phyloP scores from a whole-genome alignment of 331 rosid species.

The Rhamnella rubrinervis region DNA sequence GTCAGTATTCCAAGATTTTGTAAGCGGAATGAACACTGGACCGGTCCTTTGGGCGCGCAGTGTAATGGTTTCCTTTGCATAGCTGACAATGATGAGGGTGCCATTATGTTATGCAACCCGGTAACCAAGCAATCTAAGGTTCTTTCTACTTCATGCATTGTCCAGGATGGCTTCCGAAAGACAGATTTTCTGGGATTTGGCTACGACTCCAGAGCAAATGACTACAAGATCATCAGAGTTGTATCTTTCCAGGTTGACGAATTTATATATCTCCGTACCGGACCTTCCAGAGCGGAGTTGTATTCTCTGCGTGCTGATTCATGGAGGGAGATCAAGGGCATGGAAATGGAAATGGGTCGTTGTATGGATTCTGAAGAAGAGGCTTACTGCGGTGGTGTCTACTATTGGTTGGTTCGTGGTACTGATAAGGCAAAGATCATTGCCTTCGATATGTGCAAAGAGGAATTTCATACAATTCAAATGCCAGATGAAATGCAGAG shows the following conservation, averaged over 20 bases:
- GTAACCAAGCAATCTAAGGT: not conserved
- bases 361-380: not conserved
- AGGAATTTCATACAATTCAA: not conserved
- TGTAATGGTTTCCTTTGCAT: slow-evolving; percentile 23
- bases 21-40: no score
- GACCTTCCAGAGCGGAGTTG: slow-evolving; percentile 1
- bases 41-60: not conserved
- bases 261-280: not conserved
- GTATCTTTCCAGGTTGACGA: not conserved
- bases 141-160: not conserved
- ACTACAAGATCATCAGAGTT: slow-evolving; percentile 17
- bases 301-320: slow-evolving; percentile 1
- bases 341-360: not conserved
- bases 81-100: not conserved
- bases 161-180: not conserved
- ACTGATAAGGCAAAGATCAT: not conserved
- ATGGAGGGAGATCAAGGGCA: slow-evolving; percentile 10
- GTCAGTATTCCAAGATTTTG: no score
- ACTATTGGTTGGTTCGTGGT: slow-evolving; percentile 5
- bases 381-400: not conserved
- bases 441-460: not conserved
- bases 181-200: slow-evolving; percentile 14
- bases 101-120: slow-evolving; percentile 7
- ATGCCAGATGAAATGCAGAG: not conserved
- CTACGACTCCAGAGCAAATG: slow-evolving; percentile 2